A percentile compares a stretch with the other conserved stretches of the same genome.
Evolutionary conservation across 768 basidiomycete genomes (phyloP).

Genomic region (Mycena galopus): DNA sequence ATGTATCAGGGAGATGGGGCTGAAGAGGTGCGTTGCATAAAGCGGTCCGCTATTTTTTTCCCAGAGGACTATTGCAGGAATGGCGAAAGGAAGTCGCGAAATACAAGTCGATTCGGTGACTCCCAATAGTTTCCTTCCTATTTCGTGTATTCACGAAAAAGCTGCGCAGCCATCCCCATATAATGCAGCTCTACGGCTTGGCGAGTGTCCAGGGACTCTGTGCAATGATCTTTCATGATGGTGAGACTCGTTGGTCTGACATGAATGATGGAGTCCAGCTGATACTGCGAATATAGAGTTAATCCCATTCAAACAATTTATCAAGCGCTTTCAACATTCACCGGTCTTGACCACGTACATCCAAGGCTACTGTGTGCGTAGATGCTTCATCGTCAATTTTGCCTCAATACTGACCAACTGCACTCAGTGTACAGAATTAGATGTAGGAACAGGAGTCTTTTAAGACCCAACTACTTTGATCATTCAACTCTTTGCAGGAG

Average conservation of each 20-base stretch:
- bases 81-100: neutral
- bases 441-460: no score
- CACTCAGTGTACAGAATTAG: neutral
- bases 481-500: no score
- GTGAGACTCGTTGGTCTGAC: neutral
- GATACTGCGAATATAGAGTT: neutral
- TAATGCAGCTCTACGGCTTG: neutral
- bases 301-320: neutral
- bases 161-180: neutral
- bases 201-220: no score
- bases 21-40: slow-evolving; percentile 11
- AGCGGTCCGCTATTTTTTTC: neutral
- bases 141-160: no score
- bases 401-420: neutral
- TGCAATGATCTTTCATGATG: neutral
- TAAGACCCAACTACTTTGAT: no score
- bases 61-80: neutral
- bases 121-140: neutral
- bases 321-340: neutral
- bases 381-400: no score
- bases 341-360: neutral
- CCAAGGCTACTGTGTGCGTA: neutral
- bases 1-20: slow-evolving; percentile 7
- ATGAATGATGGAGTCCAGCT: no score
- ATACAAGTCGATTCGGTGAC: neutral